Evolutionary conservation across 352 stramenopile genomes (phyloP).

Genomic region (Phytophthora sojae): DNA sequence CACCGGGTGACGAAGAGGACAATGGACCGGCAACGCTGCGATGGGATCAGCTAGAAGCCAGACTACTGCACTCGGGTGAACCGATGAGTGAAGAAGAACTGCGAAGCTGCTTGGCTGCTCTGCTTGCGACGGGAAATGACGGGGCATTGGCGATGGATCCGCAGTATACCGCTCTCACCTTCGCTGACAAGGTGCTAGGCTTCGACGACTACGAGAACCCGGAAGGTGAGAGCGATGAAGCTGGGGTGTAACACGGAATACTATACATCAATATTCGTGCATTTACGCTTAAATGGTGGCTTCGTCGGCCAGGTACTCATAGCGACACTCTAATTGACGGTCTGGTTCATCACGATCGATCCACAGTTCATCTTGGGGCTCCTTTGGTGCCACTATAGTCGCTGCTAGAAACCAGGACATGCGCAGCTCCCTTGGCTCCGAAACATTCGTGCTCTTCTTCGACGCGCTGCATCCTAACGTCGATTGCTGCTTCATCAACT

Average conservation of each 20-base stretch:
- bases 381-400: background rate
- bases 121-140: constrained; percentile 59
- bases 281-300: constrained; percentile 25
- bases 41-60: constrained; percentile 74
- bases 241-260: background rate
- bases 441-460: constrained; percentile 7
- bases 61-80: constrained; percentile 78
- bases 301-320: constrained; percentile 24
- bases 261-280: background rate
- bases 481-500: constrained; percentile 9
- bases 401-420: constrained; percentile 15
- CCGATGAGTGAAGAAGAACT: constrained; percentile 86
- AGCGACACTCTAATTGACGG: constrained; percentile 27
- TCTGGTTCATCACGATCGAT: constrained; percentile 35
- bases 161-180: constrained; percentile 68
- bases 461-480: constrained; percentile 12
- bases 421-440: constrained; percentile 2
- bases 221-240: constrained; percentile 5
- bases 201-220: constrained; percentile 86
- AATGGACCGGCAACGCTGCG: constrained; percentile 36
- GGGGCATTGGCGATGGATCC: constrained; percentile 46
- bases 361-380: constrained; percentile 25
- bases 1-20: constrained; percentile 4
- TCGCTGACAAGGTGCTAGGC: constrained; percentile 87
- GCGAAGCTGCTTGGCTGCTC: constrained; percentile 74